phyloP scores from a whole-genome alignment of 2,329 filamentous ascomycete genomes.

The Cladophialophora chaetospira region DNA sequence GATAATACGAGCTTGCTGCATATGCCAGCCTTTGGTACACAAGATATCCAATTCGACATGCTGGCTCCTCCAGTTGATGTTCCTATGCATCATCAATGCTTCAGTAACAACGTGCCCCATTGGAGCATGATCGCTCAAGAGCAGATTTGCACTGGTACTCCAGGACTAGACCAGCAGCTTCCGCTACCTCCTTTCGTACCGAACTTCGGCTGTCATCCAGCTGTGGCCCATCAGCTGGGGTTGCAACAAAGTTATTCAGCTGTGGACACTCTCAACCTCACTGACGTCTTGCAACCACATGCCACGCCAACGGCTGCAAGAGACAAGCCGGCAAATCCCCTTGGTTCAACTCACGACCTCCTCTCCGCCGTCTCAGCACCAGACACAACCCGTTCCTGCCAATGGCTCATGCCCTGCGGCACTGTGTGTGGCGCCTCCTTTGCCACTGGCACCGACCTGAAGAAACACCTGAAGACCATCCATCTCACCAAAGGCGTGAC shows the following conservation, averaged over 20 bases:
- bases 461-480: constrained; percentile 33
- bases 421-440: constrained; percentile 32
- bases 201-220: constrained; percentile 30
- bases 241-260: neutral
- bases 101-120: constrained; percentile 19
- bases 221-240: constrained; percentile 24
- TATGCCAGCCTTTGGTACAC: constrained; percentile 6
- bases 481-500: constrained; percentile 31
- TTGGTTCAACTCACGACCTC: constrained; percentile 17
- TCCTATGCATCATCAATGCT: constrained; percentile 32
- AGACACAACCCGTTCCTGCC: constrained; percentile 24
- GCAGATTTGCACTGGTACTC: constrained; percentile 23
- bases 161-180: constrained; percentile 15
- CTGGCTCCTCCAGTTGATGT: constrained; percentile 25
- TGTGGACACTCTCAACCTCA: neutral
- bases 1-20: constrained; percentile 13
- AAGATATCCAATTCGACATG: constrained; percentile 1
- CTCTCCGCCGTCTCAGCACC: constrained; percentile 15
- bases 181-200: constrained; percentile 23
- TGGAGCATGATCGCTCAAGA: constrained; percentile 19
- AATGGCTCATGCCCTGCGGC: constrained; percentile 35
- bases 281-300: no score
- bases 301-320: no score
- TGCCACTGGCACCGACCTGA: constrained; percentile 31
- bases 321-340: constrained; percentile 3